Percentiles rank a stretch among this genome's conserved stretches.
phyloP scores from a whole-genome alignment of 192 early-diverging fungal genomes.

The Backusella mclennaniae region DNA sequence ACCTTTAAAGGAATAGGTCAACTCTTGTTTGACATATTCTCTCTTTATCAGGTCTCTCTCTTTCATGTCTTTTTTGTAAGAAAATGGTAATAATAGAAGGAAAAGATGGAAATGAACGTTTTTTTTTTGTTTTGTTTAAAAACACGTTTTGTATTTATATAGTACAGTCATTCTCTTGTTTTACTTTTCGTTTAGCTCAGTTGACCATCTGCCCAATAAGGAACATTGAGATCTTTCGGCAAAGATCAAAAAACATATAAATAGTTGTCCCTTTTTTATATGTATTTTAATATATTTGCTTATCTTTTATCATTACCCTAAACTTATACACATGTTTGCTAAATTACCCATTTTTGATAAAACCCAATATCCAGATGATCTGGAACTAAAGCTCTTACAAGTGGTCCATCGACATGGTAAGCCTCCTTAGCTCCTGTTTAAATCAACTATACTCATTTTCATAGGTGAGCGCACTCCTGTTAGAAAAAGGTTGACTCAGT shows the following conservation, averaged over 20 bases:
- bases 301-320: not conserved
- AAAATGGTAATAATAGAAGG: too few species aligned
- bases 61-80: too few species aligned
- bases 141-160: not conserved
- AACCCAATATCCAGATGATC: conserved; percentile 25
- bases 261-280: too few species aligned
- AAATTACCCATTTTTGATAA: conserved; percentile 16
- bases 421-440: too few species aligned
- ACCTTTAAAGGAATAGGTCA: not conserved
- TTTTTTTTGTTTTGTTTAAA: not conserved
- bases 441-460: not conserved
- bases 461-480: conserved; percentile 48
- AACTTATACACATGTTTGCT: conserved; percentile 18
- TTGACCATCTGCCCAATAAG: not conserved
- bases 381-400: conserved; percentile 35
- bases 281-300: not conserved
- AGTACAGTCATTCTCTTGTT: not conserved
- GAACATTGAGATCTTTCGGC: not conserved
- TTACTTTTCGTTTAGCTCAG: not conserved
- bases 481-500: conserved; percentile 17
- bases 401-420: conserved; percentile 46
- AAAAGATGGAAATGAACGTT: too few species aligned
- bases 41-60: too few species aligned
- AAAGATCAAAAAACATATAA: conserved; percentile 1
- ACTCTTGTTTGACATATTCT: too few species aligned